Evolutionary conservation across 2,329 filamentous ascomycete species (phyloP).

Genomic region (Xylariaceae sp.): DNA sequence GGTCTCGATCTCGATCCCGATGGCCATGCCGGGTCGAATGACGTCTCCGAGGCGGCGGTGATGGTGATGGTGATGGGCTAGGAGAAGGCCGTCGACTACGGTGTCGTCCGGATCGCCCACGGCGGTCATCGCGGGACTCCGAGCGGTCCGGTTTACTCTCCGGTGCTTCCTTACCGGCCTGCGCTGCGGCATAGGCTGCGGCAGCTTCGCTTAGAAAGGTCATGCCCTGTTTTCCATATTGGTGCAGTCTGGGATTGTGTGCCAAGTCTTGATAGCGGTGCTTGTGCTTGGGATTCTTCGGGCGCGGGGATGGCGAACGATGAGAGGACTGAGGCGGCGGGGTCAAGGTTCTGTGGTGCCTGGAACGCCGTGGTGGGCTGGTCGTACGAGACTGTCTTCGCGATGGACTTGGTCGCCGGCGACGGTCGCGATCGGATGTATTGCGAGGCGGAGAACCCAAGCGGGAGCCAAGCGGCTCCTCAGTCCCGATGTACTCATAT

Average conservation of each 20-base stretch:
- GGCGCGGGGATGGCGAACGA: conserved; percentile 14
- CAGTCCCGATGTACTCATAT: conserved; percentile 30
- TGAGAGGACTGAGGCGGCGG: conserved; percentile 10
- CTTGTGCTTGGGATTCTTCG: conserved; percentile 12
- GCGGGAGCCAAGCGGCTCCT: conserved; percentile 17
- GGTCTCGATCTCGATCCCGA: conserved; percentile 9
- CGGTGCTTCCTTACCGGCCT: conserved; percentile 13
- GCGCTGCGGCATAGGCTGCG: conserved; percentile 25
- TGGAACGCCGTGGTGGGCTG: conserved; percentile 23
- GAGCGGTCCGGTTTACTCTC: conserved; percentile 15
- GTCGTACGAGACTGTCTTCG: conserved; percentile 20
- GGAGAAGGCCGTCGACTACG: conserved; percentile 19
- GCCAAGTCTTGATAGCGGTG: conserved; percentile 19
- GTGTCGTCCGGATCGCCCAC: conserved; percentile 16
- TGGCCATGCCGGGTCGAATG: conserved; percentile 16
- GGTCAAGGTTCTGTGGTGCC: conserved; percentile 10
- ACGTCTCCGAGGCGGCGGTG: conserved; percentile 17
- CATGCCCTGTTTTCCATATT: conserved; percentile 25
- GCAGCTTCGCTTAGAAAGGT: conserved; percentile 26
- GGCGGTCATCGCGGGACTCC: conserved; percentile 16
- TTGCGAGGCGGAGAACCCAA: conserved; percentile 13
- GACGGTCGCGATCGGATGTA: conserved; percentile 9
- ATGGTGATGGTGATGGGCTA: conserved; percentile 23
- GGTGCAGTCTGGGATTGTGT: conserved; percentile 24
- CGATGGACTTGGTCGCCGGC: conserved; percentile 15